Conservation (phyloP, 2,329 filamentous ascomycete species). For the Penicillium sp. region DNA sequence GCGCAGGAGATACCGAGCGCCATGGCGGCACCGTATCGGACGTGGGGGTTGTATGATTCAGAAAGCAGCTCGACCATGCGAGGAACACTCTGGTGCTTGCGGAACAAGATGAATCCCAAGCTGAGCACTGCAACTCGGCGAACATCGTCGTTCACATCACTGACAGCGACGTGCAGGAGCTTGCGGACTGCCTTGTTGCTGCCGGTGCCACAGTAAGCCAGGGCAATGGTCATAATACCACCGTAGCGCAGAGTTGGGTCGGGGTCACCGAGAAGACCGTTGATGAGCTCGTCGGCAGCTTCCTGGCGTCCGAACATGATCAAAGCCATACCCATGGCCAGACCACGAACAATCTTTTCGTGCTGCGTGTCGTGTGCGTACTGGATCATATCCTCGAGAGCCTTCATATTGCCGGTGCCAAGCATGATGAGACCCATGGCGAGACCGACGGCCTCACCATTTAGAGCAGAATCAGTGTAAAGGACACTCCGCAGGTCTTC, state of each 20-base stretch:
- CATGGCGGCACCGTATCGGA: constrained; percentile 97
- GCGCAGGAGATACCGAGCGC: constrained; percentile 97
- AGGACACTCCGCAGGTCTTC: constrained; percentile 86
- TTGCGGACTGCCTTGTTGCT: constrained; percentile 99
- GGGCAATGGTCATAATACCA: constrained; percentile 96
- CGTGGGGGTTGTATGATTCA: constrained; percentile 98
- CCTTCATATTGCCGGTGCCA: constrained; percentile 91
- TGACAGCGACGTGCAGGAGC: constrained; percentile 91
- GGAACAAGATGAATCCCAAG: constrained; percentile 96
- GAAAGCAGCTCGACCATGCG: constrained; percentile 98
- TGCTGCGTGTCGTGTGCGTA: constrained; percentile 98
- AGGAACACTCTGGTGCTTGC: constrained; percentile 93
- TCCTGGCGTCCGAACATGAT: constrained; percentile 99
- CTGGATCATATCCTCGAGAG: constrained; percentile 92
- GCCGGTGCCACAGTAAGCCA: constrained; percentile 94
- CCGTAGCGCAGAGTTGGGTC: constrained; percentile 93
- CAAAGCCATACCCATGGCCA: constrained; percentile 93
- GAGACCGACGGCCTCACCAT: constrained; percentile 92
- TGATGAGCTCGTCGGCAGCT: constrained; percentile 89
- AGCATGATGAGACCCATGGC: constrained; percentile 98
- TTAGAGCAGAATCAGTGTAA: constrained; percentile 91
- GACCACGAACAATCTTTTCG: constrained; percentile 96
- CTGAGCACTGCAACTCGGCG: constrained; percentile 95
- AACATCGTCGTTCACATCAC: constrained; percentile 97
- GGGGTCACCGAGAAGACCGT: constrained; percentile 86